Percentiles rank a stretch among this genome's conserved stretches.
These are phyloP conservation scores for Cyberlindnera misumaiensis DNA, from an alignment of 805 yeast species.

Conservation along the genomic window DNA sequence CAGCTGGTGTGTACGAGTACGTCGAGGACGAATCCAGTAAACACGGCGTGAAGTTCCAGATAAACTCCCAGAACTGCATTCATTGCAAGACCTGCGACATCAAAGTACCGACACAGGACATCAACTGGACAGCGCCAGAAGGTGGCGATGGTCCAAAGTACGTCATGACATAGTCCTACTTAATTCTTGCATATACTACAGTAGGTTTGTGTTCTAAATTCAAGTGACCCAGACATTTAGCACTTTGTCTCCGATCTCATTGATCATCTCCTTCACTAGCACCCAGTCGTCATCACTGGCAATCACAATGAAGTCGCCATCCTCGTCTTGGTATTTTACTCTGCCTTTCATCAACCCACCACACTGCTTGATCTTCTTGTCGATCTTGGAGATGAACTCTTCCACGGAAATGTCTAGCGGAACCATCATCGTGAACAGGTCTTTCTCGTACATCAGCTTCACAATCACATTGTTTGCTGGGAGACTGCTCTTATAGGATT, in stretches of 20 bases:
- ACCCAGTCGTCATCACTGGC: slow-evolving; percentile 84
- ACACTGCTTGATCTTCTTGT: slow-evolving; percentile 46
- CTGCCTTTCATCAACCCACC: slow-evolving; percentile 43
- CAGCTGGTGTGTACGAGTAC: slow-evolving; percentile 97
- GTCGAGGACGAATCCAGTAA: slow-evolving; percentile 51
- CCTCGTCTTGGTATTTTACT: slow-evolving; percentile 86
- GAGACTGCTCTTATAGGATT: slow-evolving; percentile 30
- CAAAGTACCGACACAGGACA: slow-evolving; percentile 92
- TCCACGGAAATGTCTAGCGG: slow-evolving; percentile 43
- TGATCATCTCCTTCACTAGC: slow-evolving; percentile 70
- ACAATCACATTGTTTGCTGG: slow-evolving; percentile 33
- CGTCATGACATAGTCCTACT: slow-evolving; percentile 53
- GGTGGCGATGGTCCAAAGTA: slow-evolving; percentile 99
- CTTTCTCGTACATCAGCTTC: slow-evolving; percentile 35
- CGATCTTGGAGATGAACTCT: slow-evolving; percentile 51
- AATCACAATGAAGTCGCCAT: slow-evolving; percentile 85
- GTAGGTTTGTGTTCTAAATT: neutral
- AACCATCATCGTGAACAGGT: slow-evolving; percentile 60
- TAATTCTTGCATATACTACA: neutral
- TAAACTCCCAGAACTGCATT: slow-evolving; percentile 94
- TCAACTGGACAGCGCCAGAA: slow-evolving; percentile 95
- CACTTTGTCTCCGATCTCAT: slow-evolving; percentile 43
- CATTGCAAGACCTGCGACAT: slow-evolving; percentile 99
- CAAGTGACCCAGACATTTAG: slow-evolving; percentile 34
- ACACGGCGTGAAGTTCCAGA: slow-evolving; percentile 76